Evolutionary conservation across 768 basidiomycete species (phyloP).

Genomic region (Tylopilus sp.): DNA sequence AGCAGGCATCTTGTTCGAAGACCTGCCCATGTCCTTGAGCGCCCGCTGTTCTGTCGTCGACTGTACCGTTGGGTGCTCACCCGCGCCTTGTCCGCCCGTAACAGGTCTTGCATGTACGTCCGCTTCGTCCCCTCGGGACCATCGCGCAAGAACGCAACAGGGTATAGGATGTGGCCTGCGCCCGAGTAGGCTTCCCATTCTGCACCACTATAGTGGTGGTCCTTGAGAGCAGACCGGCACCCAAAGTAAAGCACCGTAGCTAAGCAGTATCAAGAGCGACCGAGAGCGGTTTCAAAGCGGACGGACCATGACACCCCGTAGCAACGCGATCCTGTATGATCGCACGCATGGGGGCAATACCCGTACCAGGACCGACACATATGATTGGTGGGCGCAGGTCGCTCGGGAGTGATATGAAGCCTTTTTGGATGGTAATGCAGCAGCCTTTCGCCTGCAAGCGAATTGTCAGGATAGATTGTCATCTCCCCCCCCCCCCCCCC

Average conservation of each 20-base stretch:
- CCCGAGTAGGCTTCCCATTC: constrained; percentile 62
- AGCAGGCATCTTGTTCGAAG: constrained; percentile 94
- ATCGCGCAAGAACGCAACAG: constrained; percentile 81
- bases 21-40: constrained; percentile 45
- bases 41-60: constrained; percentile 63
- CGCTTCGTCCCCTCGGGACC: constrained; percentile 65
- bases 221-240: constrained; percentile 70
- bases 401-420: constrained; percentile 58
- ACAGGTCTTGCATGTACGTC: constrained; percentile 85
- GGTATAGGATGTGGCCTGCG: constrained; percentile 50
- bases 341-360: constrained; percentile 88
- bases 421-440: constrained; percentile 62
- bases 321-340: constrained; percentile 75
- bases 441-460: constrained; percentile 50
- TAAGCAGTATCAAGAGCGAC: constrained; percentile 22
- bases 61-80: constrained; percentile 58
- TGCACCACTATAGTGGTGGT: constrained; percentile 71
- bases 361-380: constrained; percentile 93
- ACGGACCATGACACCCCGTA: constrained; percentile 50
- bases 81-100: constrained; percentile 64
- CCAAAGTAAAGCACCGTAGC: constrained; percentile 90
- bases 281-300: background rate
- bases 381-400: constrained; percentile 61
- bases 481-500: no score
- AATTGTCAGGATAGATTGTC: background rate